Conservation (phyloP, 1,284 basidiomycete genomes). For the Sphaerobolus stellatus region DNA sequence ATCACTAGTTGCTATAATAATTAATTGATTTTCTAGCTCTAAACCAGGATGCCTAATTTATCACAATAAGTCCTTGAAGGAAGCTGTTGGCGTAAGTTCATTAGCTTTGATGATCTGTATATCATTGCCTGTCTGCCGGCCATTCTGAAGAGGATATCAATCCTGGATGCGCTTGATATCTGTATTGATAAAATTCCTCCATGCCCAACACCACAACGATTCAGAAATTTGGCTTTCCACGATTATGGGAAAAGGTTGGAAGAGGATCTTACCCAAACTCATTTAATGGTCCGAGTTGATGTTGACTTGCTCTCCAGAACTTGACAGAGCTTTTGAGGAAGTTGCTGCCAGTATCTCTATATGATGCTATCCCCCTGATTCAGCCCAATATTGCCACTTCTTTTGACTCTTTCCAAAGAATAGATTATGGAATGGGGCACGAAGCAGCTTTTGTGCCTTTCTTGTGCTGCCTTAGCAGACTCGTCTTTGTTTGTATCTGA, state of each 20-base stretch:
- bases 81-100: no score
- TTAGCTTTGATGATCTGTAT: conserved; percentile 5
- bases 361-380: conserved; percentile 55
- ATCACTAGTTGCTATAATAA: no score
- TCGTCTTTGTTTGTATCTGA: conserved; percentile 58
- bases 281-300: conserved; percentile 8
- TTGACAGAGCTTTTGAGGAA: conserved; percentile 53
- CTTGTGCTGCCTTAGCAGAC: conserved; percentile 64
- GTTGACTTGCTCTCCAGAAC: conserved; percentile 43
- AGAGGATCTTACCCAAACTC: conserved; percentile 51
- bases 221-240: conserved; percentile 92
- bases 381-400: conserved; percentile 78
- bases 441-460: conserved; percentile 87
- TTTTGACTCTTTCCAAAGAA: conserved; percentile 88
- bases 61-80: no score
- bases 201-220: conserved; percentile 80
- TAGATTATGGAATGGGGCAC: conserved; percentile 98
- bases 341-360: conserved; percentile 49
- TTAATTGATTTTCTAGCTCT: no score
- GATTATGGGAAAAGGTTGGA: conserved; percentile 81
- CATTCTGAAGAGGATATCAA: conserved; percentile 44
- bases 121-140: conserved; percentile 37
- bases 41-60: no score
- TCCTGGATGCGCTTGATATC: conserved; percentile 68
- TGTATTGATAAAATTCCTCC: conserved; percentile 88